Evolutionary conservation across 2,329 filamentous ascomycete genomes (phyloP), one percentile per base, ranked within the genome.

Genomic region (Ceratocystis smalleyi): DNA sequence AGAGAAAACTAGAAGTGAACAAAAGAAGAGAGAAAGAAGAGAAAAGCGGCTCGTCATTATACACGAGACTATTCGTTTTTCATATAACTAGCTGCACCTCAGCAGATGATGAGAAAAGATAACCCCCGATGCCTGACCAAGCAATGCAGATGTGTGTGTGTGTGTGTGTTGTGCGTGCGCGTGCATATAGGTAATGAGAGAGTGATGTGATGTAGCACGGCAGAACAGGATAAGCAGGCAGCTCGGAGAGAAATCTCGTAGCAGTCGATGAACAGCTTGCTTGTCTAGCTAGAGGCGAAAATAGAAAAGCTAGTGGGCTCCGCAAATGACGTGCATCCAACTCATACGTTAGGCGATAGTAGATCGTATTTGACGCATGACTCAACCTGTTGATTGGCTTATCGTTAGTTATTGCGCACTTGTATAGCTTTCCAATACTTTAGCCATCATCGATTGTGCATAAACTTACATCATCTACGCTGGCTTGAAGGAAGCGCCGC

Each of bases 311-410:
- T 5, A 15, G 27, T 8, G 27, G 3, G 10, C 1, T 32, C 15
- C 1, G 3, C 32, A 12, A 35, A 6, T n/a, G 54, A 30, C 27
- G 35, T 7, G 24, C 10, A 24, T 17, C 32, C 3, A 30, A 61
- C 32, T 71, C 76, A 96, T 68, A 95, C 84, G 77, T 95, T 96
- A 2, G 91, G 91, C 60, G 89, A 89, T 67, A 96, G 77, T 68
- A 89, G 81, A 74, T 96, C 91, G 69, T 92, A 95, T 73, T 91
- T 94, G 70, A 96, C 91, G 73, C 89, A 95, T 71, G 83, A 81
- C 74, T 96, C 91, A 43, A 92, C 88, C 85, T 88, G 65, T 43
- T 27, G 8, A 3, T 5, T 3, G 30, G 45, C n/a, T 43, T 3
- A 22, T 32, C 12, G 32, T 47, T 17, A 43, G 2, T 32, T 35